Conservation (phyloP, 2,329 filamentous ascomycete species). For the Alternaria tenuissima region DNA sequence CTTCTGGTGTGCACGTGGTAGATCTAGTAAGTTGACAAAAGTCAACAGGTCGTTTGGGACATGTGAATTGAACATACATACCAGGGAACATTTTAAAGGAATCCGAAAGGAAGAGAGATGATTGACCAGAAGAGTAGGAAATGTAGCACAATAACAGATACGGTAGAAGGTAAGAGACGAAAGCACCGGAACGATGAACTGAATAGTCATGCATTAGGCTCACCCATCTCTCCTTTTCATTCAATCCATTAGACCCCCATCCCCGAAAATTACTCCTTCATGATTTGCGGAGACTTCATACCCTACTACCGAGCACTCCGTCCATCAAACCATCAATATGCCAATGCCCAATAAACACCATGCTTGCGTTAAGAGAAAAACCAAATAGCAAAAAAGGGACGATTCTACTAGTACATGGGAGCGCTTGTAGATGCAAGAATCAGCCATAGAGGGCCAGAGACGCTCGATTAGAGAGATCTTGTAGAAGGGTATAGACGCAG, state of each 20-base stretch:
- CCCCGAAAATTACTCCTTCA: conserved; percentile 3
- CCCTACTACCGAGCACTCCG: neutral
- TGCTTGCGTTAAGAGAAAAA: conserved; percentile 15
- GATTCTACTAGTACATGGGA: conserved; percentile 23
- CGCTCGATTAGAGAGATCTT: conserved; percentile 13
- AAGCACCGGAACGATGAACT: neutral
- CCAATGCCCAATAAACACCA: conserved; percentile 21
- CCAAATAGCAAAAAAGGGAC: neutral
- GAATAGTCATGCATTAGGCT: neutral
- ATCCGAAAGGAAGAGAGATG: neutral
- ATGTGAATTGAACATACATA: neutral
- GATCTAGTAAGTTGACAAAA: neutral
- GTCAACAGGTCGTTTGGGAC: neutral
- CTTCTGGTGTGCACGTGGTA: neutral
- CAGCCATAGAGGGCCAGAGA: neutral
- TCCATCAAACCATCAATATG: conserved; percentile 3
- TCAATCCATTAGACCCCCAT: conserved; percentile 6
- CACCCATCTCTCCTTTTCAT: neutral
- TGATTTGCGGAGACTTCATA: conserved; percentile 3
- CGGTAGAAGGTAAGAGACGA: neutral
- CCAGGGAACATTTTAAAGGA: neutral
- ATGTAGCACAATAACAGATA: neutral
- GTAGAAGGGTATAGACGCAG: conserved; percentile 16
- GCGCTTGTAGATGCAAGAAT: conserved; percentile 9
- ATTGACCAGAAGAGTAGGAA: neutral